Evolutionary conservation across 495 filamentous ascomycete genomes (phyloP).

Genomic region (Hypoxylon fragiforme): DNA sequence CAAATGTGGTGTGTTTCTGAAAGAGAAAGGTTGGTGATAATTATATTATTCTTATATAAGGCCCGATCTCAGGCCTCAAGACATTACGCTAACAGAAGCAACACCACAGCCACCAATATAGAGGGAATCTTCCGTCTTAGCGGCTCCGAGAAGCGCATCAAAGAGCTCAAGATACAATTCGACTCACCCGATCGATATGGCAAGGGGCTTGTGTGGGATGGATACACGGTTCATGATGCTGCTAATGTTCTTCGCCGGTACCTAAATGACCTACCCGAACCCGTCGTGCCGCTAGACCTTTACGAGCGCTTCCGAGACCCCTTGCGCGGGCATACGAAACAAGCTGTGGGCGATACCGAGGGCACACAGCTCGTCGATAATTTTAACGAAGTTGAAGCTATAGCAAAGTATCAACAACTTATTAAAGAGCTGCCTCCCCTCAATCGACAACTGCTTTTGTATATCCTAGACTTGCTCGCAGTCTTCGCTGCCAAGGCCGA

Average conservation of each 20-base stretch:
- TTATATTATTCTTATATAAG: neutral
- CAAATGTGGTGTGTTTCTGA: constrained; percentile 96
- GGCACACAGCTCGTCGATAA: constrained; percentile 60
- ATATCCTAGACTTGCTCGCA: constrained; percentile 95
- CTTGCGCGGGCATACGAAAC: constrained; percentile 72
- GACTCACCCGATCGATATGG: constrained; percentile 95
- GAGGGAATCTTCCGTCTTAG: constrained; percentile 97
- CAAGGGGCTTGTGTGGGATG: constrained; percentile 95
- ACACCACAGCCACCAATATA: constrained; percentile 77
- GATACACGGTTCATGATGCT: constrained; percentile 98
- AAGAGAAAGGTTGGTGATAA: constrained; percentile 83
- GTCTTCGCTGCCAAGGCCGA: constrained; percentile 98
- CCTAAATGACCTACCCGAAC: constrained; percentile 91
- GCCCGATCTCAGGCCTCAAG: neutral
- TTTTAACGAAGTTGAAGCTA: constrained; percentile 77
- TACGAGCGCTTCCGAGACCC: constrained; percentile 91
- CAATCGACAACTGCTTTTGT: constrained; percentile 92
- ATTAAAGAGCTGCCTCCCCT: constrained; percentile 92
- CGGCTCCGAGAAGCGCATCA: constrained; percentile 97
- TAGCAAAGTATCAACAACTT: constrained; percentile 79
- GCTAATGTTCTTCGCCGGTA: constrained; percentile 96
- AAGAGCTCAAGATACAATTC: constrained; percentile 88
- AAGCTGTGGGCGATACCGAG: constrained; percentile 64
- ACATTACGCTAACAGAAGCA: constrained; percentile 27
- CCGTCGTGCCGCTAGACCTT: constrained; percentile 92